Evolutionary conservation across 768 basidiomycete species (phyloP), one percentile per base, ranked within the genome.

Genomic region (Tubosaeta brunneosetosa): DNA sequence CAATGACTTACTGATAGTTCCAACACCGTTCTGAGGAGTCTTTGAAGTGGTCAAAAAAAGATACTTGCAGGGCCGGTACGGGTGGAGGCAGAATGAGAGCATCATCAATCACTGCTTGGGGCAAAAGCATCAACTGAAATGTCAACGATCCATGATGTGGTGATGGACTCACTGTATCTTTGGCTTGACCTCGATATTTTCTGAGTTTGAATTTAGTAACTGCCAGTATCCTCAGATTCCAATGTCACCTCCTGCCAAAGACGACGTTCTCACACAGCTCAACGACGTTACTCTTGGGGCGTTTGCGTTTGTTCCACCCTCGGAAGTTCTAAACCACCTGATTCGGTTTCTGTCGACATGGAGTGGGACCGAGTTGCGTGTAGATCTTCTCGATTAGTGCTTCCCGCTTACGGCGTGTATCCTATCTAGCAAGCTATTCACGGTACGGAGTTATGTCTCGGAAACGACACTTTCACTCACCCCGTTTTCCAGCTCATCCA

Each of bases 341-440:
- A 76, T 89, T 36, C 75, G 87, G 61, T 91, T 82, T 64, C 73
- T 92, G 48, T 83, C 85, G 50, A 88, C 89, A 61, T 91, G 88
- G 87, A 85, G 82, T 66, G 90, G 90, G 26, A 89, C 81, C 80
- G 91, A 93, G 90, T 91, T 66, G 74, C 67, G 82, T 82, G 56
- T 56, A 29, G 32, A 34, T 54, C 26, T 57, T 44, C 54, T 61
- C 22, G 34, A 27, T 53, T 42, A 36, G 40, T 42, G 36, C 43
- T 42, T 19, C 37, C 26, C 37, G 47, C 66, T 60, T 47, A 59
- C 51, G 32, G 44, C 49, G 37, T 16, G 17, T 32, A 25, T 13
- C 32, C 45, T 16, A 33, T 47, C 41, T 63, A 91, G 88, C 70
- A 91, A 91, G 66, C 64, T 89, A 31, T 88, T 91, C 66, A 81